Conservation (phyloP, 345 rosid species). For the Turritis glabra region DNA sequence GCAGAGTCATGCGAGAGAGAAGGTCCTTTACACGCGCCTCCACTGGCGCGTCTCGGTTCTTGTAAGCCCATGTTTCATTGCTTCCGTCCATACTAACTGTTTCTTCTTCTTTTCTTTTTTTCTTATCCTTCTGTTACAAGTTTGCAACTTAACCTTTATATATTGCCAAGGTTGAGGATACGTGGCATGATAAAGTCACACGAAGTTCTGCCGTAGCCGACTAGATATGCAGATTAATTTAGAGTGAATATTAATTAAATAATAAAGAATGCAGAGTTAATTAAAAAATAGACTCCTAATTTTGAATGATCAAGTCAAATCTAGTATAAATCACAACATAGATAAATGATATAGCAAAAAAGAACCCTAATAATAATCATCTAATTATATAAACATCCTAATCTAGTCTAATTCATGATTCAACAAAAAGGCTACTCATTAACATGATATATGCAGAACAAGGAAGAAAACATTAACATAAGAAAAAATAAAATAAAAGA, state of each 20-base stretch:
- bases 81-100: constrained; percentile 7
- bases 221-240: background rate
- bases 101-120: background rate
- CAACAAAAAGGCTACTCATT: too few relatives aligned
- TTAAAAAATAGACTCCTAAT: background rate
- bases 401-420: too few relatives aligned
- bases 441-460: too few relatives aligned
- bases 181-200: background rate
- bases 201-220: background rate
- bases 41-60: constrained; percentile 52
- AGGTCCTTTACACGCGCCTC: constrained; percentile 79
- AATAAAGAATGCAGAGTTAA: background rate
- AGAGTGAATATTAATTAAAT: background rate
- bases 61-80: constrained; percentile 50
- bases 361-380: background rate
- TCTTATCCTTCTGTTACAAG: background rate
- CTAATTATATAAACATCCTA: background rate
- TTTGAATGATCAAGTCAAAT: background rate
- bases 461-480: too few relatives aligned
- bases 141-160: background rate
- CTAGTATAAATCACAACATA: background rate
- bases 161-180: background rate
- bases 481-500: too few relatives aligned
- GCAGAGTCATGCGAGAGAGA: constrained; percentile 75
- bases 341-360: background rate